Base-by-base conservation (phyloP, 768 basidiomycete genomes). In the Mycena alexandri region DNA sequence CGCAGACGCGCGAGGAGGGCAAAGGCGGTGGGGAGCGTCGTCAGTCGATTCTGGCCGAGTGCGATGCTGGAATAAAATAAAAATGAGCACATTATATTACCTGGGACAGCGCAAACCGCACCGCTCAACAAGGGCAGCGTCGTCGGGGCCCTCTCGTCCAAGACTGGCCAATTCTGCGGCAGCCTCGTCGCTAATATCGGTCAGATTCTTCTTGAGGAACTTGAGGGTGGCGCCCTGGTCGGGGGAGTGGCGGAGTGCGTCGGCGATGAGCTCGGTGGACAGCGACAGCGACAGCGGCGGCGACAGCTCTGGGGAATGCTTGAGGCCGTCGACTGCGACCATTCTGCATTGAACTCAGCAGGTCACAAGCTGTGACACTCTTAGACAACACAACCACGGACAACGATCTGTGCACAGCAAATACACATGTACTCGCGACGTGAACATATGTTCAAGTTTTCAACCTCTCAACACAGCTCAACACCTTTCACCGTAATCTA, bases 221-320 rank as follows among this genome's bases (percentile, higher is more conserved):
- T 95, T 90, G 62, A 99, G 83, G 8, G 96, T 97, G 63, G 88
- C 88, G 10, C 95, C 95, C 59, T 84, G 81, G 81, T 98, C 96
- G 9, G 85, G 79, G 48, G 93, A 95, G 64, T 79, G 84, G 54
- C 81, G 77, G 22, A 92, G 76, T 25, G 92, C 93, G 43, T 93
- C 87, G 12, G 82, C 77, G 69, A 95, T 85, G 55, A 42, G 70
- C 24, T 52, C 59, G 10, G 75, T 89, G 87, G n/a, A 76, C 79
- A 70, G 84, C 81, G 72, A 80, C 85, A 47, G 93, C 78, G 50
- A 85, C 84, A 44, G 78, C 79, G 33, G 82, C 79, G 54, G 78
- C 71, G 67, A 68, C 61, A 59, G 47, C 65, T 63, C 63, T 65
- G 55, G 60, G 68, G 29, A 38, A 38, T 38, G 38, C 38, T 14